These are phyloP conservation scores for Plectosphaerella plurivora DNA, from an alignment of 2,329 filamentous ascomycete genomes.

Conservation along the genomic window DNA sequence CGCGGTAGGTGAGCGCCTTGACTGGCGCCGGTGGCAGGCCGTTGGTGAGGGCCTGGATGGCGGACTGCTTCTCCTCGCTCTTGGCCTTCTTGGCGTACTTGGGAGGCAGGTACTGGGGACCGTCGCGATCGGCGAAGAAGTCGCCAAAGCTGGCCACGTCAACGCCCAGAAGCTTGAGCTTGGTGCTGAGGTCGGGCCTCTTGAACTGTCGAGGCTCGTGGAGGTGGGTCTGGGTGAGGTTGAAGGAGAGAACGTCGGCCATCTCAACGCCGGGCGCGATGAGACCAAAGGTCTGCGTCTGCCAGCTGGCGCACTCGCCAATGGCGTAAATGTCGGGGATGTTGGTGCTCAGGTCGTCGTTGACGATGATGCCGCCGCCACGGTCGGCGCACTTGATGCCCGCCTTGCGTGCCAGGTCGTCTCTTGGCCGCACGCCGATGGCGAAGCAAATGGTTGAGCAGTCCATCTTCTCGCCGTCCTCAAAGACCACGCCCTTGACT, in stretches of 20 bases:
- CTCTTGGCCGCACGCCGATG: slow-evolving; percentile 77
- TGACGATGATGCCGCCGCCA: slow-evolving; percentile 72
- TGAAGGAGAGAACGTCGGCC: slow-evolving; percentile 88
- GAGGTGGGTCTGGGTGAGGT: slow-evolving; percentile 76
- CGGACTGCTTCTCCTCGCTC: slow-evolving; percentile 25
- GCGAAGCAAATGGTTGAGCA: slow-evolving; percentile 86
- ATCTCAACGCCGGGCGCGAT: slow-evolving; percentile 90
- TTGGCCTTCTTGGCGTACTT: slow-evolving; percentile 38
- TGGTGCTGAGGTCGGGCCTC: slow-evolving; percentile 82
- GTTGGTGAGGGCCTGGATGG: slow-evolving; percentile 46
- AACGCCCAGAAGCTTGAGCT: slow-evolving; percentile 83
- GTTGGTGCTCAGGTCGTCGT: slow-evolving; percentile 65
- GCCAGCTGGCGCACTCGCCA: slow-evolving; percentile 88
- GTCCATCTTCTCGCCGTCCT: slow-evolving; percentile 72
- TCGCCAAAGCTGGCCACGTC: slow-evolving; percentile 92
- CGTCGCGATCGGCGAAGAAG: slow-evolving; percentile 86
- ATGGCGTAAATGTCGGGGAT: slow-evolving; percentile 74
- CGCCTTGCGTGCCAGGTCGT: slow-evolving; percentile 67
- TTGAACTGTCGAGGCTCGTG: slow-evolving; percentile 70
- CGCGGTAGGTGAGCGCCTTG: slow-evolving; percentile 82
- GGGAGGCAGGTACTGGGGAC: slow-evolving; percentile 68
- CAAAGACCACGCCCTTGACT: slow-evolving; percentile 71
- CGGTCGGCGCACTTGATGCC: slow-evolving; percentile 69
- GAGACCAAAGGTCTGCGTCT: slow-evolving; percentile 79
- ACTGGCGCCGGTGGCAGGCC: slow-evolving; percentile 57